Percentiles rank a stretch among this genome's conserved stretches.
phyloP scores from a whole-genome alignment of 139 green algal species.

The Microglena sp. region DNA sequence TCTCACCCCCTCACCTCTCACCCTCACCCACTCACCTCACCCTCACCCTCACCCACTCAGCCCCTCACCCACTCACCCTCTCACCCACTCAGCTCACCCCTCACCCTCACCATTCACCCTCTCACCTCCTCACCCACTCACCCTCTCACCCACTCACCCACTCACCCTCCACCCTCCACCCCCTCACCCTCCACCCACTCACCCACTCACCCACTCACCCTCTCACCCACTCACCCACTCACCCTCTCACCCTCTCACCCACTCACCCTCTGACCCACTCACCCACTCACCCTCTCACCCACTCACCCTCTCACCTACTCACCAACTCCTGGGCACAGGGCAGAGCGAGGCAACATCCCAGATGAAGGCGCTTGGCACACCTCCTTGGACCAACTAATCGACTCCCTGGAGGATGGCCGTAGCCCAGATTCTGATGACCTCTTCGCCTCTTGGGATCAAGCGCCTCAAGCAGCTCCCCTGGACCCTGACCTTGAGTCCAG shows the following conservation, averaged over 20 bases:
- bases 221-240: neutral
- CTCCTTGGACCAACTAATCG: constrained; percentile 13
- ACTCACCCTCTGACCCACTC: neutral
- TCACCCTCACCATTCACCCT: neutral
- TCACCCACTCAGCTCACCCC: neutral
- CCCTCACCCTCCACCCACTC: neutral
- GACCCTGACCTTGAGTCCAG: constrained; percentile 29
- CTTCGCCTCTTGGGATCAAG: neutral
- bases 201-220: neutral
- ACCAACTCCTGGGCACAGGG: neutral
- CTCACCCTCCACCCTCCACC: no score
- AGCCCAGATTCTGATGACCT: neutral
- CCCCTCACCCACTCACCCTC: neutral
- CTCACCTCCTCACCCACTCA: neutral
- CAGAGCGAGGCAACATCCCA: neutral
- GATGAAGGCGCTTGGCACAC: constrained; percentile 8
- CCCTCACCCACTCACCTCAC: neutral
- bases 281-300: neutral
- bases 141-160: neutral
- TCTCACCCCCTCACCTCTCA: neutral
- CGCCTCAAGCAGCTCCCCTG: constrained; percentile 3
- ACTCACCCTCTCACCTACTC: neutral
- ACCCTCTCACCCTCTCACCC: neutral
- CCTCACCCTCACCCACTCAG: neutral
- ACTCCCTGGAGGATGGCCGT: constrained; percentile 9